Percentiles rank a stretch among this genome's conserved stretches.
phyloP scores from a whole-genome alignment of 768 basidiomycete species.

The Trametes cubensis region DNA sequence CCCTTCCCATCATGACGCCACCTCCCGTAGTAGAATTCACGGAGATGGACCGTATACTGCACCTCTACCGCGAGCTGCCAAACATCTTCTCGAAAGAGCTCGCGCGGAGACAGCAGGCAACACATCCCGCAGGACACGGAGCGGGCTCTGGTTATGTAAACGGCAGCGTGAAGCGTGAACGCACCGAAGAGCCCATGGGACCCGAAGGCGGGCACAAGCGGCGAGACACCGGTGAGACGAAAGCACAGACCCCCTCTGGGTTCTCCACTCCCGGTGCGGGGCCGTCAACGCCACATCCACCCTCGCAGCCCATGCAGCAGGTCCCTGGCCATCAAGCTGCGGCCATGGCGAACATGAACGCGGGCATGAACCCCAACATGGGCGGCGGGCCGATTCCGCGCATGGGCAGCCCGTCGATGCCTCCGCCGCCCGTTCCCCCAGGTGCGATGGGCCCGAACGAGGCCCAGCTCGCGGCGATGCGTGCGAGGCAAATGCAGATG shows the following conservation, averaged over 20 bases:
- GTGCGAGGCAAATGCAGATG: slow-evolving; percentile 38
- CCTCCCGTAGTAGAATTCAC: slow-evolving; percentile 54
- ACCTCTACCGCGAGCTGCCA: slow-evolving; percentile 65
- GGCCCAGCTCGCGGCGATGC: slow-evolving; percentile 35
- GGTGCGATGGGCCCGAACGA: slow-evolving; percentile 33
- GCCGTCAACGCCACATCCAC: slow-evolving; percentile 23
- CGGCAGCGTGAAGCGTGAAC: slow-evolving; percentile 59
- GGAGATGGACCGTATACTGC: slow-evolving; percentile 61
- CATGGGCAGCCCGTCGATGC: slow-evolving; percentile 32
- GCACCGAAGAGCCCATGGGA: slow-evolving; percentile 49
- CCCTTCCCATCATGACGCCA: slow-evolving; percentile 60
- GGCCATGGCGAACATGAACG: neutral
- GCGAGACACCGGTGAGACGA: slow-evolving; percentile 68
- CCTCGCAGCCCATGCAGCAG: slow-evolving; percentile 19
- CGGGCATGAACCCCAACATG: neutral
- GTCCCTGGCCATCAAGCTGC: neutral
- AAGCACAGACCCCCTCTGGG: slow-evolving; percentile 40
- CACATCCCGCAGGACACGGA: neutral
- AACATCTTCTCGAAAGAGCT: slow-evolving; percentile 56
- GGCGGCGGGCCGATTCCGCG: slow-evolving; percentile 14
- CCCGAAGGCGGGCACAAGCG: slow-evolving; percentile 58
- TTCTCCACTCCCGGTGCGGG: slow-evolving; percentile 19
- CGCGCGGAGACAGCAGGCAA: slow-evolving; percentile 30
- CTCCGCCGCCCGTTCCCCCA: slow-evolving; percentile 36
- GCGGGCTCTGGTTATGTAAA: slow-evolving; percentile 7